Evolutionary conservation across 257 asterid species (phyloP), one percentile per base, ranked within the genome.

Genomic region (Solanum ossicruentum): DNA sequence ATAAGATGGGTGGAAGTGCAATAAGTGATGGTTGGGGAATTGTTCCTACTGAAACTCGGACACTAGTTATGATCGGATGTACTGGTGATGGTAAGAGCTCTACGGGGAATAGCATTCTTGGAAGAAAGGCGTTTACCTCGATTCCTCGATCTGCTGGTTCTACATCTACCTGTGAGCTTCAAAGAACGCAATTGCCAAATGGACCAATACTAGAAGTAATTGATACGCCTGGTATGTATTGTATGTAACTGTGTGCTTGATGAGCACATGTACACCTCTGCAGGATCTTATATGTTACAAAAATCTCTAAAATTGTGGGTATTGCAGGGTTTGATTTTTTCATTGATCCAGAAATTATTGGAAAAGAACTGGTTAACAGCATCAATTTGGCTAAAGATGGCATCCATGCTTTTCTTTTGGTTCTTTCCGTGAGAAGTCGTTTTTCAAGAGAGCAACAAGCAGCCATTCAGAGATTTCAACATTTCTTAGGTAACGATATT

Each of bases 21-120:
- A 49, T 66, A 65, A 91, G 87, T 85, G 98, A 93, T 78, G 97
- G 92, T 80, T 93, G 98, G 98, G 97, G 92, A 91, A 83, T 94
- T 51, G 71, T 92, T 57, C 36, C 83, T 0, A 88, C 36, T 88
- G 93, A 85, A 13, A 89, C 87, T 69, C 85, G 93, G 49, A 95
- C 97, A 9, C 58, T 93, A 39, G 97, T 94, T 84, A 83, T 95
- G 80, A 93, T 94, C 57, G 99, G 99, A 13, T 79, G 94, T 43
- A 92, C 98, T 0, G 99, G 99, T 28, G 93, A 92, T 86, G 98
- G 98, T 0, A 95, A 94, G 83, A 95, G 98, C 80, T 97, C 98
- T 4, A 92, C 98, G 0, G 98, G 98, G 28, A 95, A 94, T 84
- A 92, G 96, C 77, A 93, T 95, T 58, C 87, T 94, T 16, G 57